Evolutionary conservation across 2,329 filamentous ascomycete species (phyloP).

Genomic region (Sporothrix phasma): DNA sequence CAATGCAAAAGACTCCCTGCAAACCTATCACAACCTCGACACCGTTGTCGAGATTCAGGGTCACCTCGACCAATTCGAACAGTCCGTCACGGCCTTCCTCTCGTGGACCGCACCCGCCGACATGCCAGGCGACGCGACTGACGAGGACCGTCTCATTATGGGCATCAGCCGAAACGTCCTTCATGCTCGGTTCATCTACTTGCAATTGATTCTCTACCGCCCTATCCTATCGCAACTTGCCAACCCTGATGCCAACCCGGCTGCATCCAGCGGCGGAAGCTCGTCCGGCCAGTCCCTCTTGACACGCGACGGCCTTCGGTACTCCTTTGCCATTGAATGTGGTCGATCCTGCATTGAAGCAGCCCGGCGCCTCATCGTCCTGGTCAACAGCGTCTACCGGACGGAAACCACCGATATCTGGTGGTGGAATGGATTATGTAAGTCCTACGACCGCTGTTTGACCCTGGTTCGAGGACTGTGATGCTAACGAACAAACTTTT

Average conservation of each 20-base stretch:
- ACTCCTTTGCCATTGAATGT: constrained; percentile 14
- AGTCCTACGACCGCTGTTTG: neutral
- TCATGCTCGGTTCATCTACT: constrained; percentile 8
- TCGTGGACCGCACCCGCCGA: constrained; percentile 7
- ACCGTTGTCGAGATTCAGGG: constrained; percentile 13
- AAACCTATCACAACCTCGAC: constrained; percentile 13
- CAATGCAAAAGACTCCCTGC: neutral
- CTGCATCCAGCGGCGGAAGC: neutral
- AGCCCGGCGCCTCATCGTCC: constrained; percentile 6
- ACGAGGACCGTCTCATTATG: neutral
- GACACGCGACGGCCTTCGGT: constrained; percentile 12
- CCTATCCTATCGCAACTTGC: constrained; percentile 10
- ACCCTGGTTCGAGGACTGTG: no score
- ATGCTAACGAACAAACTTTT: neutral
- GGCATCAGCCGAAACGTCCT: constrained; percentile 12
- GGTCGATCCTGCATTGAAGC: constrained; percentile 13
- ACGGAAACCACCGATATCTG: constrained; percentile 10
- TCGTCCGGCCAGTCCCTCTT: neutral
- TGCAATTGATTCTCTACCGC: constrained; percentile 13
- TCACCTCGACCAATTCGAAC: constrained; percentile 13
- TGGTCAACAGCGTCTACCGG: constrained; percentile 10
- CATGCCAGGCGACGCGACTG: neutral
- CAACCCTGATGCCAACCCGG: neutral
- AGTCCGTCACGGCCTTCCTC: constrained; percentile 6
- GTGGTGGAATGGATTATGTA: constrained; percentile 17